These are phyloP conservation scores for Lasiosphaeria ovina DNA, from an alignment of 495 filamentous ascomycete genomes.

Conservation along the genomic window DNA sequence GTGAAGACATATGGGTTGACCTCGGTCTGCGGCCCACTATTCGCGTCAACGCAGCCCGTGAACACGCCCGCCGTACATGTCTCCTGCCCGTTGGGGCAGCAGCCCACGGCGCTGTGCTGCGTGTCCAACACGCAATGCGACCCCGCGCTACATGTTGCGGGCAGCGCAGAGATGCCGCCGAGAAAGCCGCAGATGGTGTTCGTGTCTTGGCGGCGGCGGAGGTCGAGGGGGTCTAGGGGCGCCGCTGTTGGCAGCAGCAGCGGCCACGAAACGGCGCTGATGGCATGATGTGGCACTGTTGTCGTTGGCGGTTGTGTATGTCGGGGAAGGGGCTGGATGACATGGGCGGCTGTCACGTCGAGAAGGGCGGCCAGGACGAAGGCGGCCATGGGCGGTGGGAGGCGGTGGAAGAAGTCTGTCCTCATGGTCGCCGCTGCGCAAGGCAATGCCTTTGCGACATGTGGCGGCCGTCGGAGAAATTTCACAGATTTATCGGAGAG, in stretches of 20 bases:
- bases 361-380: slow-evolving; percentile 40
- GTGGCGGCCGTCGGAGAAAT: background rate
- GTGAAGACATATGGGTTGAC: slow-evolving; percentile 50
- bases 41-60: slow-evolving; percentile 48
- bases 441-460: slow-evolving; percentile 16
- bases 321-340: slow-evolving; percentile 29
- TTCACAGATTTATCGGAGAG: background rate
- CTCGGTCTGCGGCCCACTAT: slow-evolving; percentile 46
- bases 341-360: slow-evolving; percentile 33
- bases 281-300: slow-evolving; percentile 36
- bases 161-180: slow-evolving; percentile 40
- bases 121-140: slow-evolving; percentile 50
- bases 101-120: slow-evolving; percentile 44
- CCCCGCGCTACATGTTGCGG: slow-evolving; percentile 48
- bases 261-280: slow-evolving; percentile 46
- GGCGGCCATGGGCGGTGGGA: slow-evolving; percentile 41
- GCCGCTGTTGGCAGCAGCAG: slow-evolving; percentile 36
- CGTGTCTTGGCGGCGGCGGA: slow-evolving; percentile 34
- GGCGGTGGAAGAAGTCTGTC: slow-evolving; percentile 37
- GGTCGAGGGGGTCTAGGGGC: slow-evolving; percentile 33
- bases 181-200: slow-evolving; percentile 51
- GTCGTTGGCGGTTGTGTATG: slow-evolving; percentile 31
- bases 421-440: slow-evolving; percentile 25
- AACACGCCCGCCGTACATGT: slow-evolving; percentile 47
- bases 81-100: slow-evolving; percentile 46